Evolutionary conservation across 139 green algal species (phyloP).

Genomic region (Chlorella vulgaris): DNA sequence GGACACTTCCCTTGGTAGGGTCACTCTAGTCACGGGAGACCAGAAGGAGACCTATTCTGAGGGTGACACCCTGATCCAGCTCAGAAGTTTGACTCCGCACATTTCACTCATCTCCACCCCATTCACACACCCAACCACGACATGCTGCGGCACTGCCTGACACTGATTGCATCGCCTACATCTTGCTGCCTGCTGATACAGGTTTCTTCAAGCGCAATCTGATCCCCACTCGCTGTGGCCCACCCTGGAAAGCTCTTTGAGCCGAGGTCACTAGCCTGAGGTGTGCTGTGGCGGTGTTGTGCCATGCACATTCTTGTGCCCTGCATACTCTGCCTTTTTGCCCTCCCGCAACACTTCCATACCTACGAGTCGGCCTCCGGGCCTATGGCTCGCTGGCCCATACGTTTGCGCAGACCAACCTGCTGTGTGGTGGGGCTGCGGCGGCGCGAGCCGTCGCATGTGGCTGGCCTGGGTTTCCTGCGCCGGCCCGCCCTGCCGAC

Average conservation of each 20-base stretch:
- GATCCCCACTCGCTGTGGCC: too few species aligned
- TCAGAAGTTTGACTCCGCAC: slow-evolving; percentile 11
- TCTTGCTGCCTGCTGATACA: background rate
- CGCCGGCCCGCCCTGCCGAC: background rate
- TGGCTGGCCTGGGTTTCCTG: background rate
- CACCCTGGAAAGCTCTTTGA: too few species aligned
- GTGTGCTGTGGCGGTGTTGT: too few species aligned
- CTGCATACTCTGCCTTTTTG: too few species aligned
- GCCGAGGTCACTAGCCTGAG: too few species aligned
- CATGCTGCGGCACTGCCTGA: too few species aligned
- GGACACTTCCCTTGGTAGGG: background rate
- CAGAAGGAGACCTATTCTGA: slow-evolving; percentile 43
- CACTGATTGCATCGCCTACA: background rate
- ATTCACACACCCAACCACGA: background rate
- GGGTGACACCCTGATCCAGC: slow-evolving; percentile 2
- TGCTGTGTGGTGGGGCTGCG: slow-evolving; percentile 11
- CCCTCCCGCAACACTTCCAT: slow-evolving; percentile 40
- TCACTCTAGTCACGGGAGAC: slow-evolving; percentile 37
- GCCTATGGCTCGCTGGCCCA: slow-evolving; percentile 26
- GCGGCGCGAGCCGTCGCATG: background rate
- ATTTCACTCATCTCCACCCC: background rate
- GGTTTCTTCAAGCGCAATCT: too few species aligned
- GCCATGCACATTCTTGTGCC: too few species aligned
- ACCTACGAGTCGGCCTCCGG: background rate
- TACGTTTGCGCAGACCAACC: slow-evolving; percentile 36